A percentile compares a stretch with the other conserved stretches of the same genome.
Conservation (phyloP, 306 rosid species). For the Fagus crenata region DNA sequence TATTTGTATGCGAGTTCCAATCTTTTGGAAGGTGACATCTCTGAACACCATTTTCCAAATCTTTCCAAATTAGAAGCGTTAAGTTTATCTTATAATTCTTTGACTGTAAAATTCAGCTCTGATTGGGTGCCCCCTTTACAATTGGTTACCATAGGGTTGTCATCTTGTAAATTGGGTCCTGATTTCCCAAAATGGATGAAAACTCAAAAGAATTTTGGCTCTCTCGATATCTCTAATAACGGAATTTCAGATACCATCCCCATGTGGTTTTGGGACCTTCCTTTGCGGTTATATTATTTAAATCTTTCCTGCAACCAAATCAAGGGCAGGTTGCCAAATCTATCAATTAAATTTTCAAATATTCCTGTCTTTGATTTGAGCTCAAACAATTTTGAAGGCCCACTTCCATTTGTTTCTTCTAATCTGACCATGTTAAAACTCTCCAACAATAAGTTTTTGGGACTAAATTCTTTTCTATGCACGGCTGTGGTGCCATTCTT, state of each 20-base stretch:
- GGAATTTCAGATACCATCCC: slow-evolving; percentile 8
- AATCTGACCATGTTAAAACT: background rate
- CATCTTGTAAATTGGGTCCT: background rate
- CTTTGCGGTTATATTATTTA: background rate
- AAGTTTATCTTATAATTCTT: background rate
- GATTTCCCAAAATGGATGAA: background rate
- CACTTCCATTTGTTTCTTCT: background rate
- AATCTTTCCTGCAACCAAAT: background rate
- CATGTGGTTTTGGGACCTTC: background rate
- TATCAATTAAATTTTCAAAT: background rate
- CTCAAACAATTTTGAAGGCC: background rate
- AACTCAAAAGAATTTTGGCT: background rate
- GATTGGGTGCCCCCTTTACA: background rate
- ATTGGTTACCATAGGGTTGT: background rate
- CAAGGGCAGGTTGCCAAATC: background rate
- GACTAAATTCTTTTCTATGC: background rate
- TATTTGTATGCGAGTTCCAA: background rate
- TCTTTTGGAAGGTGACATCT: background rate
- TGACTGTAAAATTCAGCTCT: background rate
- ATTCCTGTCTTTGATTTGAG: background rate
- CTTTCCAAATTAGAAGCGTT: background rate
- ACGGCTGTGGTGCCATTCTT: background rate
- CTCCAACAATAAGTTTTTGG: background rate
- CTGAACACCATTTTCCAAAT: background rate
- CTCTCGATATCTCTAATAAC: background rate